Evolutionary conservation across 495 filamentous ascomycete genomes (phyloP), one percentile per base, ranked within the genome.

Genomic region (Penicillium subrubescens): DNA sequence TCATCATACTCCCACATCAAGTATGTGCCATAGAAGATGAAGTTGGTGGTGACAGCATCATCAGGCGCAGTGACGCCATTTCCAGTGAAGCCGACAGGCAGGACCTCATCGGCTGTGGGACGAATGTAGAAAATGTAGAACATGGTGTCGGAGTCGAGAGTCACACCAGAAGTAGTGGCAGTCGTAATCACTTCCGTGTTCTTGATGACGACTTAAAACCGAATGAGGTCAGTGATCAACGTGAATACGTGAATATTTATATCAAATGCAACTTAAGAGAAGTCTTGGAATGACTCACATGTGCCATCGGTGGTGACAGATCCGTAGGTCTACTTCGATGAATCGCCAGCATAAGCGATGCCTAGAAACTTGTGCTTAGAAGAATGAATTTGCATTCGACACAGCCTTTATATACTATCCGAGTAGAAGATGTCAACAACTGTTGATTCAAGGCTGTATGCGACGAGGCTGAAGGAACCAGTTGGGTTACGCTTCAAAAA

Each of bases 81-180:
- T 1, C 62, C 64, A 19, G 68, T 73, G 55, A 73, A 73, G 1
- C 71, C 71, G 2, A 73, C 63, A 5, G 68, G 43, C 1, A 67
- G 39, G 37, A 69, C 62, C 17, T 65, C 37, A 34, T 63, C 46
- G 5, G 50, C 55, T 3, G 63, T 69, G 35, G 71, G 68, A 23
- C 60, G 63, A n/a, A n/a, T n/a, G n/a, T n/a, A n/a, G n/a, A n/a
- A n/a, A 56, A 73, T 69, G 51, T 71, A 73, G 19, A 73, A 43
- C 2, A 66, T 39, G 1, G 68, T 73, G 19, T 63, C 55, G 14
- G 60, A n/a, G 23, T 67, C 68, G 19, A 73, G 64, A 8, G 59
- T 71, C 2, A 69, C 54, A 44, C 60, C 69, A 15, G 52, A 41
- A 15, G 69, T 65, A 5, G 69, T 67, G 31, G 71, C 68, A 6